Conservation (phyloP, 352 stramenopile genomes). For the Peronospora tabacina region DNA sequence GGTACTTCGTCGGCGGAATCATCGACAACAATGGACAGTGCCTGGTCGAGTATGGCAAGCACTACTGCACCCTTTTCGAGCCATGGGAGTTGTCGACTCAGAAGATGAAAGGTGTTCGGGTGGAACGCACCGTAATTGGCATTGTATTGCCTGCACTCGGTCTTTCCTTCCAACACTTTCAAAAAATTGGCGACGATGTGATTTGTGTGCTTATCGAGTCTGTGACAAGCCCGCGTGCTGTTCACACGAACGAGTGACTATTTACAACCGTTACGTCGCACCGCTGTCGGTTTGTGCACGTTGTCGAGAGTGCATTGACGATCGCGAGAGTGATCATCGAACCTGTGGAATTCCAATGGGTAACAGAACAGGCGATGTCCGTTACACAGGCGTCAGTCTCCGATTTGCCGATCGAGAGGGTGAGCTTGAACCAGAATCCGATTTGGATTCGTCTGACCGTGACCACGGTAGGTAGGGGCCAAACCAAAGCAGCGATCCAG, state of each 20-base stretch:
- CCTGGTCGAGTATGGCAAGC: slow-evolving; percentile 19
- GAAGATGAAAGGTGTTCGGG: slow-evolving; percentile 7
- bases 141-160: slow-evolving; percentile 33
- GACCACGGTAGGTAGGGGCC: slow-evolving; percentile 5
- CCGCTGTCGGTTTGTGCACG: slow-evolving; percentile 28
- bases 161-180: slow-evolving; percentile 19
- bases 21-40: slow-evolving; percentile 6
- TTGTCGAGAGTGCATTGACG: slow-evolving; percentile 31
- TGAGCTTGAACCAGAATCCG: slow-evolving; percentile 19
- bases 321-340: slow-evolving; percentile 6
- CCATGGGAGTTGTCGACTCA: slow-evolving; percentile 4
- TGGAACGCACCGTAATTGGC: slow-evolving; percentile 28
- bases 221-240: slow-evolving; percentile 27
- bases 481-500: slow-evolving; percentile 2
- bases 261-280: slow-evolving; percentile 39
- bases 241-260: slow-evolving; percentile 30
- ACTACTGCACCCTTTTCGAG: slow-evolving; percentile 18
- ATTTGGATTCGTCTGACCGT: slow-evolving; percentile 13
- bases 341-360: slow-evolving; percentile 5
- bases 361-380: slow-evolving; percentile 9
- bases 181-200: slow-evolving; percentile 28
- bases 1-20: slow-evolving; percentile 17
- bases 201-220: slow-evolving; percentile 35
- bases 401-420: slow-evolving; percentile 16
- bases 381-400: slow-evolving; percentile 25